Evolutionary conservation across 2,329 filamentous ascomycete species (phyloP).

Genomic region (Fusarium protoensiforme): DNA sequence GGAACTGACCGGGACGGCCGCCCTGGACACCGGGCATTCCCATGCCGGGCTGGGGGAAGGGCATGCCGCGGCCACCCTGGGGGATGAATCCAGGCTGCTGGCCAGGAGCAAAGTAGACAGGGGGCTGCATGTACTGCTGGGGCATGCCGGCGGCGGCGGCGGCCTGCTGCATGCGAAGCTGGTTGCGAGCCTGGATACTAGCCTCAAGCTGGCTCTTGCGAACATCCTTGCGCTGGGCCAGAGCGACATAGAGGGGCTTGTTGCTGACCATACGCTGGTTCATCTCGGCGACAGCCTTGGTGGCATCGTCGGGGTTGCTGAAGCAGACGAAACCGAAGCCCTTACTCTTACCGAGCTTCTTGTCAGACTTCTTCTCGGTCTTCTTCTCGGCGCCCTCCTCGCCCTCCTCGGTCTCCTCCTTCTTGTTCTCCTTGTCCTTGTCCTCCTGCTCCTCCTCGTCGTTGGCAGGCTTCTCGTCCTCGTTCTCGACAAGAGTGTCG

Average conservation of each 20-base stretch:
- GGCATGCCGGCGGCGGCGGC: slow-evolving; percentile 91
- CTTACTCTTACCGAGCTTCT: slow-evolving; percentile 96
- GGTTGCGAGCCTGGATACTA: slow-evolving; percentile 98
- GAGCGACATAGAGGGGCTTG: slow-evolving; percentile 97
- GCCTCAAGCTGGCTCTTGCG: slow-evolving; percentile 99
- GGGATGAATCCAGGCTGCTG: slow-evolving; percentile 79
- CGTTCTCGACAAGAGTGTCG: slow-evolving; percentile 71
- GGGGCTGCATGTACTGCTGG: slow-evolving; percentile 86
- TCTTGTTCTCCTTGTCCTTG: slow-evolving; percentile 59
- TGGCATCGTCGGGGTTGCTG: slow-evolving; percentile 98
- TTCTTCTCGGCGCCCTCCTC: slow-evolving; percentile 66
- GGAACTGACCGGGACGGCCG: slow-evolving; percentile 88
- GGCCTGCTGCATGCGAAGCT: slow-evolving; percentile 97
- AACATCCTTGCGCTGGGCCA: slow-evolving; percentile 99
- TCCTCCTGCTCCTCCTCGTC: slow-evolving; percentile 63
- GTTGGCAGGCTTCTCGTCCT: slow-evolving; percentile 60
- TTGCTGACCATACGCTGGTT: slow-evolving; percentile 98
- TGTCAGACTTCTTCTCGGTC: slow-evolving; percentile 67
- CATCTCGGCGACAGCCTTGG: slow-evolving; percentile 99
- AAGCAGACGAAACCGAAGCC: slow-evolving; percentile 99
- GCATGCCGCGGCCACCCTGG: slow-evolving; percentile 72
- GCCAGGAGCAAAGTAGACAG: slow-evolving; percentile 91
- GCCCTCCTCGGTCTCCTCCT: slow-evolving; percentile 60
- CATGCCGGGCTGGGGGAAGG: slow-evolving; percentile 73
- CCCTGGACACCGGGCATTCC: slow-evolving; percentile 78